Base-by-base conservation (phyloP, 164 flowering plant genomes). In the Nelumbo lutea region DNA sequence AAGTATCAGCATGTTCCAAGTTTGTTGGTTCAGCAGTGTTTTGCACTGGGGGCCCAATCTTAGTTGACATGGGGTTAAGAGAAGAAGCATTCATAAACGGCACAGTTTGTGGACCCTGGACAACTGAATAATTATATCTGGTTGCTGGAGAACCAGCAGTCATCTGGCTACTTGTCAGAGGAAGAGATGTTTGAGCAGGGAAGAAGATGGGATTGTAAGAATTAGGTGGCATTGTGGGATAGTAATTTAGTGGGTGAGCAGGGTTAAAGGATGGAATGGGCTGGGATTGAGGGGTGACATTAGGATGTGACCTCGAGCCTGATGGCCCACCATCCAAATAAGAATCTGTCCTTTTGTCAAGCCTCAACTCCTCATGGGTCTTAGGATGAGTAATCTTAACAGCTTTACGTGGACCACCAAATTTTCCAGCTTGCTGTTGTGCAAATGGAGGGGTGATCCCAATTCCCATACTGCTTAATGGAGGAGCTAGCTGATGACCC, bases 331-430 rank as follows among this genome's bases (percentile, higher is more conserved):
- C 82, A 72, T 83, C 92, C 42, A 75, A 15, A 76, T 77, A 68
- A 5, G 80, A 10, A 67, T 88, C 89, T 38, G 79, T 42, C 62
- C 79, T 78, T 67, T 83, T 79, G 70, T 85, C 90, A 64, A 95
- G 81, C 73, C 85, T 88, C 80, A 95, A 65, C 73, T 92, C 96
- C 76, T 89, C 90, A 72, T 81, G 91, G 14, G 99, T 95, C 0
- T 93, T 83, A 3, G 98, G 98, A 76, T 95, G 85, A 71, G 98
- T 95, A 47, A 95, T 95, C 80, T 88, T 93, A 38, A 95, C 95
- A 72, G 88, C 57, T 81, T 84, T 92, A 55, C 95, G 96, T 43
- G 73, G 73, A 70, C 73, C 81, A 63, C 69, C 76, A 77, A 71
- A 88, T 60, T 83, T 85, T 38, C 84, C 89, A 61, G 85, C 78